These are phyloP conservation scores for Coffea canephora DNA, from an alignment of 257 asterid species.

Conservation along the genomic window DNA sequence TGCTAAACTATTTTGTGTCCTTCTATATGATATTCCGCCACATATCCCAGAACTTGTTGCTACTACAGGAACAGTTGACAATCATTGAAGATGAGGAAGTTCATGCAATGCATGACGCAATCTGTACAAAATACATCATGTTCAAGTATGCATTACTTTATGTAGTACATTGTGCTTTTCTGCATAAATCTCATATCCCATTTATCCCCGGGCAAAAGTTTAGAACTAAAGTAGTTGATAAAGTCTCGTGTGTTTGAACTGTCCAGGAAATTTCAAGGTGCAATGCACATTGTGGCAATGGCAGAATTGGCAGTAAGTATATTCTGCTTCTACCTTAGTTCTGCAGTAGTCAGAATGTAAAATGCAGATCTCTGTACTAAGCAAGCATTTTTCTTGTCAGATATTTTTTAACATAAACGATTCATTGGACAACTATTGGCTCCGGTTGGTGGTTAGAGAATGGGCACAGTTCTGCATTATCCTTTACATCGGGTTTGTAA, in stretches of 20 bases:
- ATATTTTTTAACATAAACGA: slow-evolving; percentile 56
- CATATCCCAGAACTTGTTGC: slow-evolving; percentile 54
- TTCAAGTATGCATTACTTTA: slow-evolving; percentile 52
- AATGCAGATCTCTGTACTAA: slow-evolving; percentile 8
- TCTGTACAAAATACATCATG: slow-evolving; percentile 70
- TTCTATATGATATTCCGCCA: slow-evolving; percentile 69
- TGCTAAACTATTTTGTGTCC: slow-evolving; percentile 48
- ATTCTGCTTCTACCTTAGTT: not conserved
- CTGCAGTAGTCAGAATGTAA: not conserved
- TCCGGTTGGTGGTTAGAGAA: slow-evolving; percentile 76
- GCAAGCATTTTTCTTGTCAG: slow-evolving; percentile 33
- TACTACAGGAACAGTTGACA: slow-evolving; percentile 64
- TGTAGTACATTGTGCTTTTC: slow-evolving; percentile 1
- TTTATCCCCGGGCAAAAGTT: not conserved
- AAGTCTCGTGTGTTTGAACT: slow-evolving; percentile 4
- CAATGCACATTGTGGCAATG: slow-evolving; percentile 74
- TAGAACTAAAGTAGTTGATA: not conserved
- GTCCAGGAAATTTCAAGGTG: slow-evolving; percentile 80
- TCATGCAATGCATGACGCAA: slow-evolving; percentile 70
- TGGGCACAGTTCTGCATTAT: slow-evolving; percentile 75
- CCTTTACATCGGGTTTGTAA: slow-evolving; percentile 68
- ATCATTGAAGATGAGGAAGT: slow-evolving; percentile 65
- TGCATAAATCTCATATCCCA: not conserved
- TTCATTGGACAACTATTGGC: slow-evolving; percentile 64
- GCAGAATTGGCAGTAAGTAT: slow-evolving; percentile 74